Evolutionary conservation across 2,329 filamentous ascomycete species (phyloP), one percentile per base, ranked within the genome.

Genomic region (Akanthomyces lecanii): DNA sequence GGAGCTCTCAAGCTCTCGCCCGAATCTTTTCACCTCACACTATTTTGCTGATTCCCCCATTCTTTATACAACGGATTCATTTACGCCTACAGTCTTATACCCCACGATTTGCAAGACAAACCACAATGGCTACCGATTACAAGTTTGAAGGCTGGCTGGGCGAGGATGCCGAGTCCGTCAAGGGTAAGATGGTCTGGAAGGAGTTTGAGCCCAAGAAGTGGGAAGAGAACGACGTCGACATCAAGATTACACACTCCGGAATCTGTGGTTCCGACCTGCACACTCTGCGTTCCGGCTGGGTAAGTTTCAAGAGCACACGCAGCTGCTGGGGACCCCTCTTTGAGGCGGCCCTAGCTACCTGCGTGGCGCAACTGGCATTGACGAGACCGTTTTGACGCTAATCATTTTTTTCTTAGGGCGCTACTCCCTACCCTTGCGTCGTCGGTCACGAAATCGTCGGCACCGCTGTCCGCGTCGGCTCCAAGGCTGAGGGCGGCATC

Each of bases 381-480:
- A 40, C 10, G 38, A 40, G 8, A 25, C 33, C 8, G 6, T 36
- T 30, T 8, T n/a, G 10, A 11, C 11, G 23, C 25, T 48, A 48
- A 7, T 21, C 10, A 2, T 10, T 36, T 36, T 2, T 16, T n/a
- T 14, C 2, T 18, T 18, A 53, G 36, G 67, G 65, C 25, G 68
- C 71, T 6, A 68, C 67, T 4, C 54, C 66, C 21, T 72, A 72
- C 73, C 78, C 80, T 25, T 80, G 79, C 69, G 82, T 83, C 48
- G 83, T 86, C 30, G 86, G 86, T 61, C 86, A 89, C 71, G 86
- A 89, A 69, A 88, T 89, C 51, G 80, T 89, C 65, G 86, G 86
- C 51, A 81, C 75, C 7, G 82, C 81, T 7, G 79, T 83, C 28
- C 81, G 81, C 33, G 77, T 87, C 44, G 85, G 85, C 40, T 74